These are phyloP conservation scores for Colletotrichum karsti DNA, from an alignment of 2,329 filamentous ascomycete species.

Conservation along the genomic window DNA sequence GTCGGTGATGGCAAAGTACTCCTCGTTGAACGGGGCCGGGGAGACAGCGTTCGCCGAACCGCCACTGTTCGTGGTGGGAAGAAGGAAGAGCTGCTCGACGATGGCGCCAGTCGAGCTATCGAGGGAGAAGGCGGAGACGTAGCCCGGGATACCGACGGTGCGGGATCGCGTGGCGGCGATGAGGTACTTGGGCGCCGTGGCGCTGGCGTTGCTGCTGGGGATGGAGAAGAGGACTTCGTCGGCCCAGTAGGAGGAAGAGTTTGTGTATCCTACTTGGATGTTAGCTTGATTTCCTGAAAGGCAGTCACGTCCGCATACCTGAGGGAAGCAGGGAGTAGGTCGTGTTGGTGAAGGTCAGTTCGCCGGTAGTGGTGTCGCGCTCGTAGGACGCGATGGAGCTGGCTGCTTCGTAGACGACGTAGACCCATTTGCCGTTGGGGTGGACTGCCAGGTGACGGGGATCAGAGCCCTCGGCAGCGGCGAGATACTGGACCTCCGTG, in stretches of 20 bases:
- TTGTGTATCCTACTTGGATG: background rate
- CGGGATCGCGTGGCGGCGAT: constrained; percentile 20
- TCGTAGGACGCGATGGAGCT: constrained; percentile 35
- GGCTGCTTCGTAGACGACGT: constrained; percentile 37
- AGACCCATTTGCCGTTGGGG: constrained; percentile 36
- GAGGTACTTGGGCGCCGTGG: constrained; percentile 8
- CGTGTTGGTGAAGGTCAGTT: constrained; percentile 10
- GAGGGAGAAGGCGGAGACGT: constrained; percentile 42
- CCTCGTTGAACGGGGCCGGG: constrained; percentile 40
- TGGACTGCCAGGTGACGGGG: constrained; percentile 38
- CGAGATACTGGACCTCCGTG: constrained; percentile 32
- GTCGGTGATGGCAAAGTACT: constrained; percentile 42
- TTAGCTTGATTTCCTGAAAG: background rate
- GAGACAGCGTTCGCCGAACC: constrained; percentile 44
- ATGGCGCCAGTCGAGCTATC: constrained; percentile 36
- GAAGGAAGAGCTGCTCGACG: constrained; percentile 38
- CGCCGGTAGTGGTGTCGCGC: constrained; percentile 27
- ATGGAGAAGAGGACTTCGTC: constrained; percentile 18
- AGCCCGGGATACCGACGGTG: constrained; percentile 35
- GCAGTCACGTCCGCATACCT: too few relatives aligned
- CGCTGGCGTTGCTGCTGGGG: background rate
- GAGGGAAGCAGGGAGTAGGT: constrained; percentile 28
- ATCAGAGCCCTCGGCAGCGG: constrained; percentile 30
- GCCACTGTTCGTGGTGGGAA: constrained; percentile 40
- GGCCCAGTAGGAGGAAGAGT: constrained; percentile 18